Conservation (phyloP, 495 filamentous ascomycete genomes). For the Penicillium argentinense region DNA sequence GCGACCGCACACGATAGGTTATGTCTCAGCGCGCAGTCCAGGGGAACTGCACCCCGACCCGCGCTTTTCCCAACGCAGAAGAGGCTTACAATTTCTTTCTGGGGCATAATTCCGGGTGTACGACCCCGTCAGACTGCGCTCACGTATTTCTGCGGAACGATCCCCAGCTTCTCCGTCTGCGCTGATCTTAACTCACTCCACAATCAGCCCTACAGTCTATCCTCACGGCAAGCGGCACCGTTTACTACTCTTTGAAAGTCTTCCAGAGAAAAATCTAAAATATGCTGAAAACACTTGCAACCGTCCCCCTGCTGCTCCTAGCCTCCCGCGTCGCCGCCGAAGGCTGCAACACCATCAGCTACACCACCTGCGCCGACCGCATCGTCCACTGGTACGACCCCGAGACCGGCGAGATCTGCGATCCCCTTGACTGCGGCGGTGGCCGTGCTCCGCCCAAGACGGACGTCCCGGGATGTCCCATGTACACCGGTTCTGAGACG, state of each 20-base stretch:
- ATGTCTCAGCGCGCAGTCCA: neutral
- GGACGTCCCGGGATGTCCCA: slow-evolving; percentile 54
- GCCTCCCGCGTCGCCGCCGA: slow-evolving; percentile 13
- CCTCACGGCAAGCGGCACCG: too few species aligned
- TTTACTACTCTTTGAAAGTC: too few species aligned
- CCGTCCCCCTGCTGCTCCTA: slow-evolving; percentile 16
- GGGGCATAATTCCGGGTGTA: too few species aligned
- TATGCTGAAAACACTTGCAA: slow-evolving; percentile 15
- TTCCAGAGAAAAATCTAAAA: too few species aligned
- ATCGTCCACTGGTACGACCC: slow-evolving; percentile 51
- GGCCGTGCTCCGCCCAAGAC: slow-evolving; percentile 56
- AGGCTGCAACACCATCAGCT: slow-evolving; percentile 12
- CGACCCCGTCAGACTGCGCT: too few species aligned
- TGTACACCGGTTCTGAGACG: slow-evolving; percentile 52
- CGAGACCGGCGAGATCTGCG: slow-evolving; percentile 55
- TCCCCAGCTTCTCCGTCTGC: too few species aligned
- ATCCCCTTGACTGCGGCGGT: slow-evolving; percentile 58
- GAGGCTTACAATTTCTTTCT: neutral
- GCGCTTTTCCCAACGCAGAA: neutral
- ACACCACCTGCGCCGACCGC: slow-evolving; percentile 32
- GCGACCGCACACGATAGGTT: neutral
- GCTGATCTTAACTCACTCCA: too few species aligned
- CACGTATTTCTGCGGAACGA: too few species aligned
- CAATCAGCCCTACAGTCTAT: too few species aligned
- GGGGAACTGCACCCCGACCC: neutral